Base-by-base conservation (phyloP, 805 yeast genomes). In the Zygosaccharomyces siamensis region DNA sequence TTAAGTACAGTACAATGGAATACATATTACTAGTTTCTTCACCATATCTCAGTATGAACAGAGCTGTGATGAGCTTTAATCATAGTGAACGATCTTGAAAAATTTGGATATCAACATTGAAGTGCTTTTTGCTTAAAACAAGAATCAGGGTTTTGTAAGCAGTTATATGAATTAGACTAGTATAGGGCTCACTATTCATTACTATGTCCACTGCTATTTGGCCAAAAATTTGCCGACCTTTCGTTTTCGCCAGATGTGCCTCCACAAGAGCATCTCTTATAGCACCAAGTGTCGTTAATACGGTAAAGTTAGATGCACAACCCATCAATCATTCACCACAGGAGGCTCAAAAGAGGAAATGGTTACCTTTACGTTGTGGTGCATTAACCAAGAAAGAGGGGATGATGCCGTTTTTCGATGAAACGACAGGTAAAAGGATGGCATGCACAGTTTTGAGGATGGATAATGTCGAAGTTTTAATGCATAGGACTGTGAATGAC, bases 371-470 rank as follows among this genome's bases (percentile, higher is more conserved):
- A 39, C 81, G 99, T 68, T 83, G 96, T 6, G 99, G 99, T 10
- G 72, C 88, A 18, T 70, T 92, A 26, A 95, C 95, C 1, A 72
- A 81, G 54, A 93, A 93, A 65, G 74, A 84, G 50, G 98, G 97
- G 14, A 92, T 92, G 97, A 81, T 89, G 44, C 81, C 93, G 12
- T 86, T 81, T 78, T 92, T 78, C 62, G 83, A 83, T 53, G 76
- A 77, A 26, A 69, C 70, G 32, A 75, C 75, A 11, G 98, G 97
- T 24, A 74, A 72, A 46, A 81, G 81, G 53, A 67, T 76, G 47
- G 90, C 95, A 2, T 93, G 95, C 43, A 93, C 99, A 3, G 86
- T 93, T 7, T 72, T 93, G 36, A 95, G 89, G 64, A 78, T 93
- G 51, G 86, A 89, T 65, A 80, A 90, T 48, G 87, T 88, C 54